Evolutionary conservation across 768 basidiomycete species (phyloP), one percentile per base, ranked within the genome.

Genomic region (Ramaria sp.): DNA sequence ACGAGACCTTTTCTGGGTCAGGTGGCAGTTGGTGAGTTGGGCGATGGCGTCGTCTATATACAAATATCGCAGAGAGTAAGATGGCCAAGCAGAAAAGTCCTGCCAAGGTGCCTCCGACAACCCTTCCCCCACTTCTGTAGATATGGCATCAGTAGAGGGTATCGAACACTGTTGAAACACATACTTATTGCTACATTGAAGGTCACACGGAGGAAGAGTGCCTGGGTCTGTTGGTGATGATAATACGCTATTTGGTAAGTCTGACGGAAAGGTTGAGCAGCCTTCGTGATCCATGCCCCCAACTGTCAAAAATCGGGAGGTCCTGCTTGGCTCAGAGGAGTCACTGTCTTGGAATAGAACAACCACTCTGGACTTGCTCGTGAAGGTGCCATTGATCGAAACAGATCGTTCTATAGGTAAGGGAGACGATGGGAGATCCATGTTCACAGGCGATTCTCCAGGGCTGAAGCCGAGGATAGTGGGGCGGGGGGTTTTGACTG

Each of bases 341-440:
- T 3, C 30, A 10, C 16, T 27, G 13, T 55, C 45, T 16, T 12
- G 13, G 22, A 37, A 47, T 20, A 44, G 36, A 18, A 55, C 44
- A 22, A 55, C 43, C n/a, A 55, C 53, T 13, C n/a, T 43, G n/a
- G 53, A 55, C 28, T 36, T 18, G 15, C 53, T 55, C 30, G 53
- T 55, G 24, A 55, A 44, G n/a, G 16, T 37, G 7, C 43, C 53
- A 7, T 24, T 36, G 34, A n/a, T 5, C 22, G 25, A 25, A 8
- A 55, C 28, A 16, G 37, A 28, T 15, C 44, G 27, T 28, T 43
- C 25, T 13, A 2, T 37, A 6, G 20, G n/a, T 27, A 4, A 24
- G 42, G 10, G 30, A 27, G 53, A 30, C 15, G 9, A 28, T 24
- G n/a, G 13, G 9, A 6, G n/a, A 25, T 5, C 48, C 28, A 55